A percentile compares a stretch with the other conserved stretches of the same genome.
Evolutionary conservation across 805 yeast species (phyloP).

Genomic region (Kluyveromyces lactis): DNA sequence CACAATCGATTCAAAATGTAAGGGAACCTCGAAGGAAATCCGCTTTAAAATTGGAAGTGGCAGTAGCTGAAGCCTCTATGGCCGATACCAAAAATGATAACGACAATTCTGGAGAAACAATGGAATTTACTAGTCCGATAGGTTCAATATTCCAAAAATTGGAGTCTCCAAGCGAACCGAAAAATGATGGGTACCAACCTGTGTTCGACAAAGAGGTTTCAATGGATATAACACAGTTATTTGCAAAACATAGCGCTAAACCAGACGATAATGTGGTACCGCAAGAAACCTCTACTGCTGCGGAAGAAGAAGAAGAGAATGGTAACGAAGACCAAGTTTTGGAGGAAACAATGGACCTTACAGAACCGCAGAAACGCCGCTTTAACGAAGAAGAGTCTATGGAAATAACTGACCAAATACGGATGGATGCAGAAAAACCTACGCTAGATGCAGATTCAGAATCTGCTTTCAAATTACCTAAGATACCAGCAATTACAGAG

Average conservation of each 20-base stretch:
- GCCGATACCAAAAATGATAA: not conserved
- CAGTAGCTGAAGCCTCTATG: not conserved
- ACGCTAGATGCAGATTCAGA: slow-evolving; percentile 10
- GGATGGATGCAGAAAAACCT: not conserved
- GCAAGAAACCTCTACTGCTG: not conserved
- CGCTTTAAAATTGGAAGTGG: not conserved
- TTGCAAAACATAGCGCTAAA: slow-evolving; percentile 11
- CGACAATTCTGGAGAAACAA: slow-evolving; percentile 1
- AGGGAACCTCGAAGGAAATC: slow-evolving; percentile 19
- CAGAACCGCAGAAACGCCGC: not conserved
- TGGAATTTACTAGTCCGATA: slow-evolving; percentile 5
- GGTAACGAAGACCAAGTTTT: not conserved
- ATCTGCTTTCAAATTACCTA: slow-evolving; percentile 9
- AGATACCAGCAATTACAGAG: slow-evolving; percentile 4
- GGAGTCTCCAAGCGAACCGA: not conserved
- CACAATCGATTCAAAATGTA: slow-evolving; percentile 13
- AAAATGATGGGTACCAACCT: slow-evolving; percentile 4
- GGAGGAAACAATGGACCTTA: slow-evolving; percentile 12
- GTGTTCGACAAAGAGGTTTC: slow-evolving; percentile 12
- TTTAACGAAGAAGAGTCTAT: slow-evolving; percentile 6
- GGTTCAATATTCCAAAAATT: not conserved
- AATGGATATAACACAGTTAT: slow-evolving; percentile 19
- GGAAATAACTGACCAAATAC: slow-evolving; percentile 5
- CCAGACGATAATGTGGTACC: slow-evolving; percentile 1
- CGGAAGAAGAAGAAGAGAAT: not conserved